Conservation (phyloP, 305 asterid genomes). For the Rubia balearica region DNA sequence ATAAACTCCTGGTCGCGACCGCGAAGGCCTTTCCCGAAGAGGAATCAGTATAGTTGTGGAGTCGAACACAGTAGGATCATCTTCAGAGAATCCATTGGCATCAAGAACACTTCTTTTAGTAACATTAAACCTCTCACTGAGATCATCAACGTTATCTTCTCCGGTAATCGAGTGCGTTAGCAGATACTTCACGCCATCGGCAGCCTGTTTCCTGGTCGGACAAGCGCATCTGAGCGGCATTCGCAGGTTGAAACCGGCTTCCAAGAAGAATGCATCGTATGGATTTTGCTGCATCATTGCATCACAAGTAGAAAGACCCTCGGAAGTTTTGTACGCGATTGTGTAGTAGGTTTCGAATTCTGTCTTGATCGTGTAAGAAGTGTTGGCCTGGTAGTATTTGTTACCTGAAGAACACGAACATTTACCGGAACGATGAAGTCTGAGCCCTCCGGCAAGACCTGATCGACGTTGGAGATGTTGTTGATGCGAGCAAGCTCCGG, state of each 20-base stretch:
- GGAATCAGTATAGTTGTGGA: slow-evolving; percentile 63
- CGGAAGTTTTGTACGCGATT: slow-evolving; percentile 38
- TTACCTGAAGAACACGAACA: slow-evolving; percentile 45
- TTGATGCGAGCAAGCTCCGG: slow-evolving; percentile 34
- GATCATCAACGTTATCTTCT: slow-evolving; percentile 25
- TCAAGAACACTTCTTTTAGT: slow-evolving; percentile 24
- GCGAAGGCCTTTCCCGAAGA: slow-evolving; percentile 30
- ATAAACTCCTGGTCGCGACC: slow-evolving; percentile 18
- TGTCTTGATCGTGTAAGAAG: slow-evolving; percentile 30
- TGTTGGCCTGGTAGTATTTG: slow-evolving; percentile 49
- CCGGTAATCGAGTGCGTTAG: slow-evolving; percentile 38
- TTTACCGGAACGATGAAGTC: slow-evolving; percentile 44
- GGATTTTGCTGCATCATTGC: slow-evolving; percentile 36
- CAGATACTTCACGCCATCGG: slow-evolving; percentile 37
- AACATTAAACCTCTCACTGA: slow-evolving; percentile 39
- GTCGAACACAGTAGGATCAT: slow-evolving; percentile 22
- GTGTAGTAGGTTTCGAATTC: slow-evolving; percentile 29
- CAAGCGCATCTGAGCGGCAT: slow-evolving; percentile 74
- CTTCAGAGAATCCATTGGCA: slow-evolving; percentile 45
- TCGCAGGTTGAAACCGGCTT: slow-evolving; percentile 25
- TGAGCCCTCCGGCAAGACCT: slow-evolving; percentile 23
- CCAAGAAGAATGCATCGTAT: slow-evolving; percentile 19
- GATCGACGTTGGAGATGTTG: slow-evolving; percentile 30
- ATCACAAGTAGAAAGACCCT: slow-evolving; percentile 56
- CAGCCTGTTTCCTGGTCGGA: slow-evolving; percentile 40